Base-by-base conservation (phyloP, 208 protist species). In the Leishmania major region DNA sequence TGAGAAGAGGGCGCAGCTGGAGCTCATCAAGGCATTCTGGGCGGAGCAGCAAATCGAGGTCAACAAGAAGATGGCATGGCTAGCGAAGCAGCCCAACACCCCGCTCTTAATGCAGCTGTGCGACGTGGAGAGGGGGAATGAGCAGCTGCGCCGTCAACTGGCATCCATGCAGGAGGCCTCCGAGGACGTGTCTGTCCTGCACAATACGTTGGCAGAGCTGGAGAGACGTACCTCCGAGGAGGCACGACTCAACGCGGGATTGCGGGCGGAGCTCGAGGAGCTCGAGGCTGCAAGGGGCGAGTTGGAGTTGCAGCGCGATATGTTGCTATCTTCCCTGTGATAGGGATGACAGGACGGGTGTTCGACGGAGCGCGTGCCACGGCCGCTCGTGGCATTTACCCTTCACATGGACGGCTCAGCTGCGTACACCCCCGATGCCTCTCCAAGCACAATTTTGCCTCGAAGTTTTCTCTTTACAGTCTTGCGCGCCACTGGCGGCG, bases 51-150 rank as follows among this genome's bases (percentile, higher is more conserved):
- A 72, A 37, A 55, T 31, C 6, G 89, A 92, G 75, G 45, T 75
- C 70, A 37, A 84, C n/a, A 93, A 93, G 71, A 90, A 91, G 74
- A 57, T 90, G 80, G 77, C 80, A 59, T 93, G 90, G 90, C 84
- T 93, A 37, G 55, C 77, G 40, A 85, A 86, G 70, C 90, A 93
- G 80, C 78, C 80, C 4, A 85, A 87, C 67, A 80, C 91, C 40
- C 66, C 75, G 43, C 84, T 88, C 49, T 82, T 96, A 17, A 59
- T 64, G 72, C 82, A 91, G 22, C 80, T 93, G 49, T 83, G 84
- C 57, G 59, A 57, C 0, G 66, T 83, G 60, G 72, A 87, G 62
- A 40, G 75, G 53, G 80, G 82, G 43, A 92, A 45, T 7, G 78
- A 70, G 40, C 75, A 79, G 40, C 49, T 83, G 55, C 15, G 35